These are phyloP conservation scores for Periconia sp. DNA, from an alignment of 2,329 filamentous ascomycete species.

Conservation along the genomic window DNA sequence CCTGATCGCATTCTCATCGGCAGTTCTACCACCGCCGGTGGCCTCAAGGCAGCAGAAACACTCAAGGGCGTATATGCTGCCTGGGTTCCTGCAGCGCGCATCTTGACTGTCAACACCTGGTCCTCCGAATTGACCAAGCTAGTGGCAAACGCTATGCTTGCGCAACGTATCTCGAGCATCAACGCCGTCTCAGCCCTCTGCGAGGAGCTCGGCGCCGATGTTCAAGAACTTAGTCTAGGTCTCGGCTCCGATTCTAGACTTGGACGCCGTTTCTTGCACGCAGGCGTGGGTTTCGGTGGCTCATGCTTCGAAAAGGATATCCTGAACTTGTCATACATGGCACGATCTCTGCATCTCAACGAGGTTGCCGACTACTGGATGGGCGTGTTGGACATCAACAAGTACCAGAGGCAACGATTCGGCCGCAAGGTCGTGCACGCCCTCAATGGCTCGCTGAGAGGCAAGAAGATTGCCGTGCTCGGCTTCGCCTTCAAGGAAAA, in stretches of 20 bases:
- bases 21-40: conserved; percentile 65
- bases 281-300: conserved; percentile 78
- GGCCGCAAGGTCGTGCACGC: conserved; percentile 63
- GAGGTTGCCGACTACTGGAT: conserved; percentile 80
- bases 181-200: conserved; percentile 83
- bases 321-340: conserved; percentile 74
- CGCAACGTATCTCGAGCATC: conserved; percentile 80
- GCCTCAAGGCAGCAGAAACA: conserved; percentile 66
- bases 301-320: conserved; percentile 86
- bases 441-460: conserved; percentile 71
- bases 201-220: conserved; percentile 75
- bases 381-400: conserved; percentile 76
- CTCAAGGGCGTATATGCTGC: conserved; percentile 71
- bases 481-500: conserved; percentile 84
- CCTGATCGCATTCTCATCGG: conserved; percentile 80
- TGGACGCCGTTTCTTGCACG: conserved; percentile 74
- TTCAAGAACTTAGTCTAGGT: conserved; percentile 72
- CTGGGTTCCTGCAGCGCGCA: conserved; percentile 72
- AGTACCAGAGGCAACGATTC: conserved; percentile 74
- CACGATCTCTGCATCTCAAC: conserved; percentile 70
- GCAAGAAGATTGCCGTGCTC: conserved; percentile 74
- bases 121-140: conserved; percentile 81
- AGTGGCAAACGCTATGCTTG: conserved; percentile 79
- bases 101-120: conserved; percentile 76
- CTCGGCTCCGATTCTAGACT: conserved; percentile 75